Evolutionary conservation across 495 filamentous ascomycete species (phyloP).

Genomic region (Lineolata rhizophorae): DNA sequence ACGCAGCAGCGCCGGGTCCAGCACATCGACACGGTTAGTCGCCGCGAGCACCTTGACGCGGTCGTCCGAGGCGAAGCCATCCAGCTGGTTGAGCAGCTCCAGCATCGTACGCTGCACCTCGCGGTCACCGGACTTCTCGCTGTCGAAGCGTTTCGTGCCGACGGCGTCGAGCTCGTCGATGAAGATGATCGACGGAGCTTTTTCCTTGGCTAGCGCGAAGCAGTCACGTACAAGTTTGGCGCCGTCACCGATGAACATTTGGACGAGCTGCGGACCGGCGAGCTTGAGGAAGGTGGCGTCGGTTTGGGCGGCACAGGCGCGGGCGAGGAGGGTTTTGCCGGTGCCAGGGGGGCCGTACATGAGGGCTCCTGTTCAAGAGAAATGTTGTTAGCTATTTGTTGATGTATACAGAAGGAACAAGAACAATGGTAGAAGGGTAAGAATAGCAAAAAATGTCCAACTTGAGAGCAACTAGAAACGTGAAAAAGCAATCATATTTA

Average conservation of each 20-base stretch:
- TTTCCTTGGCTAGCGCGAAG: constrained; percentile 94
- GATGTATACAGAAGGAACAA: too few relatives aligned
- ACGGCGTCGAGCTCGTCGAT: constrained; percentile 97
- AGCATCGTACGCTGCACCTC: constrained; percentile 99
- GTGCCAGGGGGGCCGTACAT: constrained; percentile 98
- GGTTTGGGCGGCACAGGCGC: constrained; percentile 93
- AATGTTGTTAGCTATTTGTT: too few relatives aligned
- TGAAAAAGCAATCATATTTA: too few relatives aligned
- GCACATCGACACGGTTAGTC: constrained; percentile 93
- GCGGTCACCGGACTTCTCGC: constrained; percentile 91
- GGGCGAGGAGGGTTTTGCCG: constrained; percentile 89
- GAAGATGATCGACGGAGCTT: constrained; percentile 97
- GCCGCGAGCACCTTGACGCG: constrained; percentile 96
- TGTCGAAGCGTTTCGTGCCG: constrained; percentile 97
- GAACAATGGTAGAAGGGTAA: too few relatives aligned
- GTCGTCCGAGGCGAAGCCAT: constrained; percentile 97
- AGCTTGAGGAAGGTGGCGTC: constrained; percentile 99
- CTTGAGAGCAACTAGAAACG: too few relatives aligned
- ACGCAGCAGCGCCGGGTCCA: constrained; percentile 83
- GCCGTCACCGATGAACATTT: constrained; percentile 99
- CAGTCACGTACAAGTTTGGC: constrained; percentile 95
- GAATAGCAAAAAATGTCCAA: too few relatives aligned
- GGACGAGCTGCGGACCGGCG: constrained; percentile 92
- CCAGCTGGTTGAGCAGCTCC: constrained; percentile 95
- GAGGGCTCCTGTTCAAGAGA: constrained; percentile 45